phyloP scores from a whole-genome alignment of 2,329 filamentous ascomycete species.

The Aspergillus unguis region DNA sequence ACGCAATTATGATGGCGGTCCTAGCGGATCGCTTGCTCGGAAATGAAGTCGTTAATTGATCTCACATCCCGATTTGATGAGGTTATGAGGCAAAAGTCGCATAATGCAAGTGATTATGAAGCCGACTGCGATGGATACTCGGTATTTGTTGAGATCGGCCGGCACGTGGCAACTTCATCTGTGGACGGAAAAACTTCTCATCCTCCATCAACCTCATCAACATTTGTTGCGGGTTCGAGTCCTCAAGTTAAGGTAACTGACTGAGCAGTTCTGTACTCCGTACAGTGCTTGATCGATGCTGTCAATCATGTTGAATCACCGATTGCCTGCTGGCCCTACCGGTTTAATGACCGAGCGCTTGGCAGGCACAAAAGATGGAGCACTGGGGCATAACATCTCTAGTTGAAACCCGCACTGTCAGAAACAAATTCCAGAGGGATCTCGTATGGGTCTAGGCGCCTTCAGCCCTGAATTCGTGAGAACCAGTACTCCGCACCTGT shows the following conservation, averaged over 20 bases:
- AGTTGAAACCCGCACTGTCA: slow-evolving; percentile 30
- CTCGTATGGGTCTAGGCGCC: slow-evolving; percentile 7
- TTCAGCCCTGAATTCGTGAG: slow-evolving; percentile 7
- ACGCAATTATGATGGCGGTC: neutral
- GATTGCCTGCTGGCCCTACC: neutral
- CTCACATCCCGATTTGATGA: neutral
- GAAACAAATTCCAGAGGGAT: slow-evolving; percentile 25
- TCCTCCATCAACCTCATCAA: neutral
- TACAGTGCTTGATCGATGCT: neutral
- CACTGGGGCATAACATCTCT: slow-evolving; percentile 8
- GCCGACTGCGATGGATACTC: neutral
- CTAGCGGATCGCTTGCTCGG: neutral
- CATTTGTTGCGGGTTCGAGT: neutral
- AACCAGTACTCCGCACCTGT: slow-evolving; percentile 6
- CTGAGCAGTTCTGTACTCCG: too few relatives aligned
- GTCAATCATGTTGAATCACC: neutral
- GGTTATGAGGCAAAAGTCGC: neutral
- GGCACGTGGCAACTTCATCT: neutral
- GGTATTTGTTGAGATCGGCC: neutral
- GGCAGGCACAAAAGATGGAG: slow-evolving; percentile 17
- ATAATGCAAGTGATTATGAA: neutral
- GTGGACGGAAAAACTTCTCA: neutral
- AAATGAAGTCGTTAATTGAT: neutral
- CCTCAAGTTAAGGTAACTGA: too few relatives aligned
- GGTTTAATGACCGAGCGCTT: slow-evolving; percentile 16